phyloP scores from a whole-genome alignment of 2,329 filamentous ascomycete genomes.

The Botrytis medusae region DNA sequence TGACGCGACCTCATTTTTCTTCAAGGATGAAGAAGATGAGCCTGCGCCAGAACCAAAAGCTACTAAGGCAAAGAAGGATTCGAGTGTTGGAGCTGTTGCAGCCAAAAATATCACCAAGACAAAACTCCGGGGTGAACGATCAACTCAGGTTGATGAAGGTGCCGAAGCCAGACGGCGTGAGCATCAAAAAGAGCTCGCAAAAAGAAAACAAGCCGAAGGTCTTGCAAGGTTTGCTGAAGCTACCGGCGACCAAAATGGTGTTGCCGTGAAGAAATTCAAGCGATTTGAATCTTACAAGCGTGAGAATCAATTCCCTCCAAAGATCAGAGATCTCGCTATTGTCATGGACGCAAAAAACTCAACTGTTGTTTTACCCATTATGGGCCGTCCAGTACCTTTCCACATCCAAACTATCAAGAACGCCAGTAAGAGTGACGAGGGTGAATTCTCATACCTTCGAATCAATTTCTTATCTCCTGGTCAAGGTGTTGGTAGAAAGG shows the following conservation, averaged over 20 bases:
- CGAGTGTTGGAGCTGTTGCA: constrained; percentile 80
- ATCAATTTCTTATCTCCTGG: constrained; percentile 98
- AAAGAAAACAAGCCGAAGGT: constrained; percentile 88
- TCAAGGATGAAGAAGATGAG: constrained; percentile 86
- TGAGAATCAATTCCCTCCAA: constrained; percentile 85
- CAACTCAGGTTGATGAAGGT: constrained; percentile 85
- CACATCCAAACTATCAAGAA: constrained; percentile 99
- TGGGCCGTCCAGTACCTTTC: constrained; percentile 96
- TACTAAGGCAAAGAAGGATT: constrained; percentile 88
- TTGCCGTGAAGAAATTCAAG: constrained; percentile 98
- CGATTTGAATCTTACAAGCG: constrained; percentile 98
- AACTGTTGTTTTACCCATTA: constrained; percentile 90
- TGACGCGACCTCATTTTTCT: constrained; percentile 96
- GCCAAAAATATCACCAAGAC: constrained; percentile 95
- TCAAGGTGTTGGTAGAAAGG: constrained; percentile 94
- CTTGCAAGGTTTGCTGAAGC: constrained; percentile 82
- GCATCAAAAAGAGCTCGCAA: constrained; percentile 86
- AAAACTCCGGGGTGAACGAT: constrained; percentile 84
- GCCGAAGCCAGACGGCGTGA: constrained; percentile 82
- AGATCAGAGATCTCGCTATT: constrained; percentile 82
- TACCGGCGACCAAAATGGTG: constrained; percentile 79
- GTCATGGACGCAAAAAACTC: constrained; percentile 87
- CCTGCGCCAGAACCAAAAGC: constrained; percentile 67
- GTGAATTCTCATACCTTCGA: constrained; percentile 87
- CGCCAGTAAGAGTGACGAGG: constrained; percentile 95